A percentile compares a stretch with the other conserved stretches of the same genome.
These are phyloP conservation scores for Tolypocladium inflatum DNA, from an alignment of 2,329 filamentous ascomycete genomes.

Conservation along the genomic window DNA sequence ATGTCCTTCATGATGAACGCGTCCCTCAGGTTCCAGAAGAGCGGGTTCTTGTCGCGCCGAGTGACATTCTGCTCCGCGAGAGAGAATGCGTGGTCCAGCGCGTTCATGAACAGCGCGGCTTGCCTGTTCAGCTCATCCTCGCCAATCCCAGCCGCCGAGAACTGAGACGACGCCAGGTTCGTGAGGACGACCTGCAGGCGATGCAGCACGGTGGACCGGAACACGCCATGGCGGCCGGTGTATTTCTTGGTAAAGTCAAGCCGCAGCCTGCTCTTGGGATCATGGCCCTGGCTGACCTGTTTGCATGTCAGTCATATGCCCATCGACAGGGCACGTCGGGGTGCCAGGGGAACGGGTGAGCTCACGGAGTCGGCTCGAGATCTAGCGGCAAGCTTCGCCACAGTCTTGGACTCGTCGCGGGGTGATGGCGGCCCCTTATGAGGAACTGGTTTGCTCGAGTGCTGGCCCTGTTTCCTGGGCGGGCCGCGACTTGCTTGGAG, in stretches of 20 bases:
- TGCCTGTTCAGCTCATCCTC: slow-evolving; percentile 34
- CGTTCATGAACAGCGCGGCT: slow-evolving; percentile 32
- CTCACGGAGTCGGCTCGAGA: slow-evolving; percentile 17
- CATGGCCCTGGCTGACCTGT: slow-evolving; percentile 23
- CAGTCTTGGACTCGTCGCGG: background rate
- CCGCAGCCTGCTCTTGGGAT: slow-evolving; percentile 21
- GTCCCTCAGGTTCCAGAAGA: slow-evolving; percentile 49
- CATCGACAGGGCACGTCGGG: background rate
- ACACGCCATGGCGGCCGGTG: slow-evolving; percentile 19
- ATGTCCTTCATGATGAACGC: slow-evolving; percentile 47
- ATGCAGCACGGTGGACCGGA: slow-evolving; percentile 22
- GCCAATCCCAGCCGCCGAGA: slow-evolving; percentile 16
- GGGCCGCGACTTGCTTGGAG: slow-evolving; percentile 2
- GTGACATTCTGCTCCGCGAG: slow-evolving; percentile 30
- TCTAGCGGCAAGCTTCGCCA: slow-evolving; percentile 3
- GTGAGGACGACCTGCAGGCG: slow-evolving; percentile 27
- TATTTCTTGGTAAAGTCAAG: slow-evolving; percentile 13
- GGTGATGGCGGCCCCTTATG: background rate
- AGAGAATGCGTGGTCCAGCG: slow-evolving; percentile 34
- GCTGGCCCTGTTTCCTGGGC: background rate
- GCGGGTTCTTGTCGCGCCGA: slow-evolving; percentile 34
- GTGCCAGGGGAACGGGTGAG: background rate
- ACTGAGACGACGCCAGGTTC: slow-evolving; percentile 12
- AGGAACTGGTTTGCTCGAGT: background rate
- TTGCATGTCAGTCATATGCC: background rate